These are phyloP conservation scores for Neurospora africana DNA, from an alignment of 495 filamentous ascomycete species.

Conservation along the genomic window DNA sequence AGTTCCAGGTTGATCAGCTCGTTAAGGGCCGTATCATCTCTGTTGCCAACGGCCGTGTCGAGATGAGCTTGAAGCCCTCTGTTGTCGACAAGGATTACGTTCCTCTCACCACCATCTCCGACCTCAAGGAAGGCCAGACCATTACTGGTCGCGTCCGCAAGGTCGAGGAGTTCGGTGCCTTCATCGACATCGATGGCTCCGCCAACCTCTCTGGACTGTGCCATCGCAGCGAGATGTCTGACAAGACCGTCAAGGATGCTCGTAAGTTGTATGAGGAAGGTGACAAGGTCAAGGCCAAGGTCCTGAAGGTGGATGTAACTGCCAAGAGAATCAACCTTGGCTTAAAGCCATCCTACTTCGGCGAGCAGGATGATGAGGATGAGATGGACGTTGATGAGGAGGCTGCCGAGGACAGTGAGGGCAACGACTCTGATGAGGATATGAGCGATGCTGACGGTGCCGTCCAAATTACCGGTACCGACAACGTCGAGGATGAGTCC, in stretches of 20 bases:
- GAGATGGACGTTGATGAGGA: slow-evolving; percentile 46
- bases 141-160: slow-evolving; percentile 85
- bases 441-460: slow-evolving; percentile 45
- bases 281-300: slow-evolving; percentile 80
- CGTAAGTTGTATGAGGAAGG: slow-evolving; percentile 76
- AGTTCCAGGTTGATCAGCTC: slow-evolving; percentile 74
- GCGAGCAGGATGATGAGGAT: slow-evolving; percentile 38
- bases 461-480: slow-evolving; percentile 37
- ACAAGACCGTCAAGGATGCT: slow-evolving; percentile 65
- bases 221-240: slow-evolving; percentile 82
- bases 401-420: slow-evolving; percentile 28
- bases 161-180: slow-evolving; percentile 89
- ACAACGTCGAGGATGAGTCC: slow-evolving; percentile 27
- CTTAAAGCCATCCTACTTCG: slow-evolving; percentile 85
- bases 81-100: slow-evolving; percentile 70
- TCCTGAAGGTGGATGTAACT: slow-evolving; percentile 64
- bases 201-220: slow-evolving; percentile 83
- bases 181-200: slow-evolving; percentile 79
- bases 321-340: slow-evolving; percentile 75
- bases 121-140: slow-evolving; percentile 66
- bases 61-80: slow-evolving; percentile 80
- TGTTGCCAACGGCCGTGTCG: slow-evolving; percentile 62
- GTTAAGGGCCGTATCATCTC: slow-evolving; percentile 75
- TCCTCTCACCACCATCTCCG: slow-evolving; percentile 52
- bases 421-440: slow-evolving; percentile 37